Evolutionary conservation across 192 early-diverging fungal genomes (phyloP).

Genomic region (Gamsiella multidivaricata): DNA sequence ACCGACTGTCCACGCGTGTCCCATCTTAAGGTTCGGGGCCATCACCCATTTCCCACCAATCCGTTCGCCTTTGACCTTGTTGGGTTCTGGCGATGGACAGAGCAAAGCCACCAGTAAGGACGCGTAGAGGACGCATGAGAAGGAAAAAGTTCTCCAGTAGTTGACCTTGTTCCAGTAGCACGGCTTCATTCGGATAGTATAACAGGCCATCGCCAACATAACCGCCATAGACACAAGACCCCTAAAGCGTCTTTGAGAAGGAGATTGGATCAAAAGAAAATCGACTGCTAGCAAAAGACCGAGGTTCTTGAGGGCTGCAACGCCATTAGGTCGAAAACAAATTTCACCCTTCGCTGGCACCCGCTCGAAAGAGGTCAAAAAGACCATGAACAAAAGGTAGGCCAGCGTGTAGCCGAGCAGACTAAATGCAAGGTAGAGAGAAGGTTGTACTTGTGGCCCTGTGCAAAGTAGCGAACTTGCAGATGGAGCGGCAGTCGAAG

Average conservation of each 20-base stretch:
- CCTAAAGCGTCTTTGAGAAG: conserved; percentile 66
- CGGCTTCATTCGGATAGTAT: conserved; percentile 75
- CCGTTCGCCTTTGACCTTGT: conserved; percentile 54
- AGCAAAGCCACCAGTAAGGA: conserved; percentile 73
- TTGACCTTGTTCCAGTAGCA: conserved; percentile 84
- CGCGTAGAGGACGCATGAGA: conserved; percentile 77
- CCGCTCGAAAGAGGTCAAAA: conserved; percentile 78
- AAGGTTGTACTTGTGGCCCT: conserved; percentile 59
- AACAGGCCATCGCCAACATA: conserved; percentile 76
- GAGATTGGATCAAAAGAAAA: conserved; percentile 71
- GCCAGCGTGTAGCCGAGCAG: conserved; percentile 70
- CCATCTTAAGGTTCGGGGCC: conserved; percentile 35
- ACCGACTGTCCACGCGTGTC: conserved; percentile 26
- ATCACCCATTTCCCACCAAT: conserved; percentile 47
- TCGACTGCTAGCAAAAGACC: conserved; percentile 75
- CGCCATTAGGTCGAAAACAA: conserved; percentile 74
- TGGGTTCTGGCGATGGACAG: conserved; percentile 58
- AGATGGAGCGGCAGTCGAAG: conserved; percentile 11
- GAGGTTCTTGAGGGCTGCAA: conserved; percentile 82
- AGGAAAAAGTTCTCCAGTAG: conserved; percentile 72
- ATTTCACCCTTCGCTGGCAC: conserved; percentile 76
- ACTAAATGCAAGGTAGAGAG: conserved; percentile 68
- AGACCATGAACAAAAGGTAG: conserved; percentile 73
- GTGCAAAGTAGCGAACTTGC: conserved; percentile 25
- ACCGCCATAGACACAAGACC: conserved; percentile 76